Evolutionary conservation across 768 basidiomycete genomes (phyloP).

Genomic region (Lyophyllum semitale): DNA sequence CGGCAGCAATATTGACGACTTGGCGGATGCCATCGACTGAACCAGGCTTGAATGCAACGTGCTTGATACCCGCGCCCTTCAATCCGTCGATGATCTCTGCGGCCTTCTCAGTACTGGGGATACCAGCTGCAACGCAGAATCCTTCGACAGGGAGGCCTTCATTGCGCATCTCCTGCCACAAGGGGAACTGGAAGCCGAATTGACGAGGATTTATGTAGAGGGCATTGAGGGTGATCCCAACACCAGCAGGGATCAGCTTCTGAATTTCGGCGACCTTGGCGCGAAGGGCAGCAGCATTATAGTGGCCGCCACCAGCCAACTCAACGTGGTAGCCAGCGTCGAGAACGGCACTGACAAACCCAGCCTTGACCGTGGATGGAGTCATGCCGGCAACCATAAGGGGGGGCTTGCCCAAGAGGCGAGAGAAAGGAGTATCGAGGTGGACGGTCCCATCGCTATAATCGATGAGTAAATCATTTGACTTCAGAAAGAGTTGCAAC

Average conservation of each 20-base stretch:
- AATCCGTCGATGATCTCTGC: slow-evolving; percentile 92
- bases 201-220: slow-evolving; percentile 99
- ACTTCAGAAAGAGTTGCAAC: slow-evolving; percentile 22
- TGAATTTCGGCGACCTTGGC: slow-evolving; percentile 93
- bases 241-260: slow-evolving; percentile 78
- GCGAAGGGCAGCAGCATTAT: slow-evolving; percentile 87
- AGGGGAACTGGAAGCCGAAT: slow-evolving; percentile 94
- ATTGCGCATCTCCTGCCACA: slow-evolving; percentile 97
- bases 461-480: slow-evolving; percentile 9
- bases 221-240: slow-evolving; percentile 91
- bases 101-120: slow-evolving; percentile 96
- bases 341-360: slow-evolving; percentile 91
- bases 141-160: slow-evolving; percentile 97
- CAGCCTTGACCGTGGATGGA: slow-evolving; percentile 92
- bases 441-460: slow-evolving; percentile 88
- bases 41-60: slow-evolving; percentile 97
- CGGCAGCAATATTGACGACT: slow-evolving; percentile 91
- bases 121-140: slow-evolving; percentile 98
- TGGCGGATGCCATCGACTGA: slow-evolving; percentile 97
- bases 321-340: slow-evolving; percentile 96
- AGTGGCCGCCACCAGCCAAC: slow-evolving; percentile 97
- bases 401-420: slow-evolving; percentile 93
- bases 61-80: slow-evolving; percentile 84
- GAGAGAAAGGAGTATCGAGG: slow-evolving; percentile 95
- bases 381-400: slow-evolving; percentile 99